These are phyloP conservation scores for Cephalotrichum gorgonifer DNA, from an alignment of 2,329 filamentous ascomycete genomes.

Conservation along the genomic window DNA sequence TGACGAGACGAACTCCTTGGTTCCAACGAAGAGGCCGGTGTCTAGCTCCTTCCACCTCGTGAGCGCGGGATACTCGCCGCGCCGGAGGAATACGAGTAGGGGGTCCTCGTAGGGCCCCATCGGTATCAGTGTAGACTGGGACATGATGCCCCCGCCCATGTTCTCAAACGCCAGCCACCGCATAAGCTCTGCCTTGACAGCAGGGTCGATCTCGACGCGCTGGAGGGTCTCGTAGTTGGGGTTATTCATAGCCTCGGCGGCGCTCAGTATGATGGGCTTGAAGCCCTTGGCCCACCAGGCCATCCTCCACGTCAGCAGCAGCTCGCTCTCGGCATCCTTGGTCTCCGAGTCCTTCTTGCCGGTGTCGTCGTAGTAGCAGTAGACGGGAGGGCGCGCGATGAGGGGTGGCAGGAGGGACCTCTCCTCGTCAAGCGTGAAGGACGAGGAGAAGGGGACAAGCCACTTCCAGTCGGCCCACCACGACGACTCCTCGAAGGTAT, in stretches of 20 bases:
- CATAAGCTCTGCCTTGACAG: slow-evolving; percentile 60
- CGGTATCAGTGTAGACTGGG: slow-evolving; percentile 71
- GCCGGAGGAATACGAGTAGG: slow-evolving; percentile 61
- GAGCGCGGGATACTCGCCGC: slow-evolving; percentile 62
- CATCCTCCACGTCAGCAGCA: slow-evolving; percentile 79
- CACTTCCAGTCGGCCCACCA: slow-evolving; percentile 91
- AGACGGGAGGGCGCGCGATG: slow-evolving; percentile 59
- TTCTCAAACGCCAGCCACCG: slow-evolving; percentile 89
- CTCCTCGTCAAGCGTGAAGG: slow-evolving; percentile 69
- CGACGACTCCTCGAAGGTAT: slow-evolving; percentile 64
- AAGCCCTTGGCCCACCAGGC: slow-evolving; percentile 97
- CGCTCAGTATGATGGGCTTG: slow-evolving; percentile 68
- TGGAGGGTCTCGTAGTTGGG: slow-evolving; percentile 66
- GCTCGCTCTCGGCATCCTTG: slow-evolving; percentile 62
- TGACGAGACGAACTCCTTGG: slow-evolving; percentile 51
- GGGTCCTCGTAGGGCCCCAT: slow-evolving; percentile 69
- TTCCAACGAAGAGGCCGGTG: slow-evolving; percentile 63
- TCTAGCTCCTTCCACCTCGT: slow-evolving; percentile 65
- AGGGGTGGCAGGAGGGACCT: slow-evolving; percentile 75
- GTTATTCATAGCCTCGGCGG: slow-evolving; percentile 73
- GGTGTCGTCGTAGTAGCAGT: slow-evolving; percentile 79
- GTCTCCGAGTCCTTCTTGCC: slow-evolving; percentile 50
- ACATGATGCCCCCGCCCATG: slow-evolving; percentile 75
- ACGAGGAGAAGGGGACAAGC: slow-evolving; percentile 74
- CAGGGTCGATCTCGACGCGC: slow-evolving; percentile 44